These are phyloP conservation scores for Cercophora sp. DNA, from an alignment of 495 filamentous ascomycete species.

Conservation along the genomic window DNA sequence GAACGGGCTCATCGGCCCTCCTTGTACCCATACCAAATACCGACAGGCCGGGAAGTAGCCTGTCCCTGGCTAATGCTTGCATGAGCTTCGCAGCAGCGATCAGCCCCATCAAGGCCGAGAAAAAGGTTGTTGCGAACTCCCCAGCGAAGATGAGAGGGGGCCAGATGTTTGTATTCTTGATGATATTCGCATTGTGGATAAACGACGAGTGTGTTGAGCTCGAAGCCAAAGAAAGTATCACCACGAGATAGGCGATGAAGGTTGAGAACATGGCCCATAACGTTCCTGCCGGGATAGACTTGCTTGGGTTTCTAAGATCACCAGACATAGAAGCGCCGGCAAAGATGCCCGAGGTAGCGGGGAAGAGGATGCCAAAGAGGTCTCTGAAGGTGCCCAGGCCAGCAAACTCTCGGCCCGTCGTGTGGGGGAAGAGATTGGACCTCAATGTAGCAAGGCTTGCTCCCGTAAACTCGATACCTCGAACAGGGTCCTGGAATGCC, in stretches of 20 bases:
- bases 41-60: constrained; percentile 69
- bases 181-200: constrained; percentile 70
- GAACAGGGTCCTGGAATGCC: constrained; percentile 58
- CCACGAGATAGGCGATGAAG: constrained; percentile 68
- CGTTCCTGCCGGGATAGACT: constrained; percentile 78
- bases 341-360: constrained; percentile 67
- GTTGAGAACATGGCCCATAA: constrained; percentile 72
- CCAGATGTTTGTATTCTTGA: constrained; percentile 73
- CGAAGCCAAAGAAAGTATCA: constrained; percentile 77
- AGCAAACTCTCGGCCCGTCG: constrained; percentile 35
- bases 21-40: constrained; percentile 74
- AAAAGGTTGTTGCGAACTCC: constrained; percentile 78
- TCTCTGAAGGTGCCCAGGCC: constrained; percentile 74
- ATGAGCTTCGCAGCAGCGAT: constrained; percentile 85
- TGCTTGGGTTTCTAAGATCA: constrained; percentile 77
- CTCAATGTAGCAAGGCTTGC: constrained; percentile 62
- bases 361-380: constrained; percentile 83
- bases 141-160: constrained; percentile 70
- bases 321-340: constrained; percentile 89
- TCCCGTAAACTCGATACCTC: constrained; percentile 73
- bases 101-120: constrained; percentile 82
- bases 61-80: constrained; percentile 78
- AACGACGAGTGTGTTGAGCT: constrained; percentile 72
- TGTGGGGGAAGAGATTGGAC: constrained; percentile 64
- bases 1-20: constrained; percentile 69